phyloP scores from a whole-genome alignment of 345 rosid genomes.

The Salix brachista region DNA sequence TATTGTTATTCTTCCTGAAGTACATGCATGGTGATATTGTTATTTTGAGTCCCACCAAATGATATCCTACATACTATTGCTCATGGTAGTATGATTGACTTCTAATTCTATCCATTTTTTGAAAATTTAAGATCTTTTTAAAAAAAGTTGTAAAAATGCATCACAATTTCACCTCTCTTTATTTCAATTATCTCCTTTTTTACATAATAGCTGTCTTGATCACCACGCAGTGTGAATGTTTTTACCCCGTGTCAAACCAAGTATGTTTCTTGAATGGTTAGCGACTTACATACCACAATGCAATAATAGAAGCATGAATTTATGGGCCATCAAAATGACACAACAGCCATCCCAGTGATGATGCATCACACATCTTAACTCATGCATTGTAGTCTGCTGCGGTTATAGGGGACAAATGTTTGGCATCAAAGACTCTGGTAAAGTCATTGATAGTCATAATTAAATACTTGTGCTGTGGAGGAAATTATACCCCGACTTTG shows the following conservation, averaged over 20 bases:
- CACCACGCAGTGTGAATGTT: conserved; percentile 23
- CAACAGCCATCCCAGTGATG: conserved; percentile 21
- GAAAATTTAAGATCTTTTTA: background rate
- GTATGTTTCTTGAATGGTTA: conserved; percentile 24
- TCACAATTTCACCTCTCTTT: conserved; percentile 19
- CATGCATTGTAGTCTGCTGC: conserved; percentile 58
- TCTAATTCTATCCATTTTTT: background rate
- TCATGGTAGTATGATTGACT: background rate
- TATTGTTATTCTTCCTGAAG: conserved; percentile 7
- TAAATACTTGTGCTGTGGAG: conserved; percentile 18
- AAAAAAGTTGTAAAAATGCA: conserved; percentile 2
- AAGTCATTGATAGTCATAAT: background rate
- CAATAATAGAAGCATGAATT: conserved; percentile 34
- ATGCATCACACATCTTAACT: conserved; percentile 22
- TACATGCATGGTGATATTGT: background rate
- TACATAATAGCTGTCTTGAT: conserved; percentile 26
- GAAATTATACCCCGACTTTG: conserved; percentile 54
- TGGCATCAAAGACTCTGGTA: conserved; percentile 14
- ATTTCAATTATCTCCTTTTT: conserved; percentile 31
- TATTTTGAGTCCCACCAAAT: conserved; percentile 2
- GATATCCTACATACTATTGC: background rate
- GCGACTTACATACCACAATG: conserved; percentile 39
- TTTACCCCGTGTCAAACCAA: conserved; percentile 22
- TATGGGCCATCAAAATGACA: conserved; percentile 12
- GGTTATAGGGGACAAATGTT: conserved; percentile 20